phyloP scores from a whole-genome alignment of 176 grass and related monocot genomes.

The Chloris gayana region DNA sequence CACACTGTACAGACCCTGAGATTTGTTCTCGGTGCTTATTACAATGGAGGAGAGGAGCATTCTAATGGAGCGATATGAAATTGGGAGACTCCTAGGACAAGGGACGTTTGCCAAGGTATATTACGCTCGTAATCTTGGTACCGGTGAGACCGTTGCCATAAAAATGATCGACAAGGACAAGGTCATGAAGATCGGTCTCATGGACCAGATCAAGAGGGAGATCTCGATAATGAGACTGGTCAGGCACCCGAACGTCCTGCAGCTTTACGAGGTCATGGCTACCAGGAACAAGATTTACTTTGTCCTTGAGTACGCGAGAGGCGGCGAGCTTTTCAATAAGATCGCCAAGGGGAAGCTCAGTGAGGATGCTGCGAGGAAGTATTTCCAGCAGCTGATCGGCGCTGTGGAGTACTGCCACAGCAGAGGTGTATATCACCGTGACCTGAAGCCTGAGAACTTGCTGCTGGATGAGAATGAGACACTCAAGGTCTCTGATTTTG shows the following conservation, averaged over 20 bases:
- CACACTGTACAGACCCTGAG: neutral
- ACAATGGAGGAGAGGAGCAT: conserved; percentile 55
- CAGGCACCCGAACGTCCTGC: conserved; percentile 73
- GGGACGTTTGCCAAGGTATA: conserved; percentile 85
- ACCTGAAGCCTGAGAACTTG: conserved; percentile 92
- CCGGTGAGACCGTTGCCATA: conserved; percentile 69
- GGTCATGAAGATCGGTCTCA: conserved; percentile 65
- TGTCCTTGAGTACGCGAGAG: conserved; percentile 89
- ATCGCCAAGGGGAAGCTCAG: conserved; percentile 74
- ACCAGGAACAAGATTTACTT: conserved; percentile 92
- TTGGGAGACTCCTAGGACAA: conserved; percentile 73
- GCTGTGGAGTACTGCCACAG: conserved; percentile 94
- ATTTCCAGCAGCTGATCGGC: conserved; percentile 89
- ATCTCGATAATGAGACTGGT: conserved; percentile 78
- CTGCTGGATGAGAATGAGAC: conserved; percentile 86
- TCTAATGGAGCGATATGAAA: conserved; percentile 68
- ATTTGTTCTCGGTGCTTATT: neutral
- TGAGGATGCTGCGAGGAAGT: conserved; percentile 69
- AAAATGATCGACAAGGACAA: conserved; percentile 95
- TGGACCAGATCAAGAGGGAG: conserved; percentile 80
- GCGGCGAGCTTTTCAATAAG: conserved; percentile 93
- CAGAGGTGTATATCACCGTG: conserved; percentile 87
- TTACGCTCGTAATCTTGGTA: conserved; percentile 61
- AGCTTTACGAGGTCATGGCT: conserved; percentile 92
- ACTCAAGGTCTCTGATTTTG: conserved; percentile 97